Evolutionary conservation across 2,329 filamentous ascomycete species (phyloP).

Genomic region (Neonectria neomacrospora): DNA sequence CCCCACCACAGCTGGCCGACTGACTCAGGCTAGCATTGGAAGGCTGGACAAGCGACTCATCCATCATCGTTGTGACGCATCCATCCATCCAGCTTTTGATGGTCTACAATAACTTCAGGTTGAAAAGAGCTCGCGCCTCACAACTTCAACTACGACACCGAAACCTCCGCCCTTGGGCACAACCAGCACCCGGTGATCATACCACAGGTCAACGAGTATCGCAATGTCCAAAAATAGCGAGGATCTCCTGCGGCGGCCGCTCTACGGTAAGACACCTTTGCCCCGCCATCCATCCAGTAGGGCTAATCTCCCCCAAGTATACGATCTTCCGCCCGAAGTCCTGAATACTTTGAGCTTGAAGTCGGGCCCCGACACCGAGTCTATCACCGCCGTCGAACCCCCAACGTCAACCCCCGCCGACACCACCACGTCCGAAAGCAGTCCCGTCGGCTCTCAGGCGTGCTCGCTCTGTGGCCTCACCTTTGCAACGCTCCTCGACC

Average conservation of each 20-base stretch:
- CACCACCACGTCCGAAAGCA: conserved; percentile 47
- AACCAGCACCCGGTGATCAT: background rate
- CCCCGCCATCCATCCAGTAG: conserved; percentile 21
- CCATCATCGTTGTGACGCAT: conserved; percentile 34
- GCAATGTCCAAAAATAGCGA: conserved; percentile 55
- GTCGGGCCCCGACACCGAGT: conserved; percentile 45
- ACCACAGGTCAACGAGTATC: background rate
- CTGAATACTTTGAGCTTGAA: conserved; percentile 71
- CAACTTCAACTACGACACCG: conserved; percentile 10
- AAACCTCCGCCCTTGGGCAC: background rate
- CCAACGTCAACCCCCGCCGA: conserved; percentile 39
- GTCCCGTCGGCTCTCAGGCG: conserved; percentile 72
- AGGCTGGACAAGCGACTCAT: conserved; percentile 7
- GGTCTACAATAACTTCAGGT: conserved; percentile 5
- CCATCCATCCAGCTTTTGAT: conserved; percentile 6
- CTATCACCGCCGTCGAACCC: conserved; percentile 35
- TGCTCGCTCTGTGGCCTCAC: conserved; percentile 83
- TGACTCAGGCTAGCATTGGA: conserved; percentile 13
- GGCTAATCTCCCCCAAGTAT: conserved; percentile 65
- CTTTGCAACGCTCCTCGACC: conserved; percentile 80
- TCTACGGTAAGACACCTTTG: conserved; percentile 57
- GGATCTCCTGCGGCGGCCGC: conserved; percentile 61
- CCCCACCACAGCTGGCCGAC: conserved; percentile 6
- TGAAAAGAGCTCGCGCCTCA: conserved; percentile 33
- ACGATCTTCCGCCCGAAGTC: conserved; percentile 82